These are phyloP conservation scores for Kodamaea kakaduensis DNA, from an alignment of 805 yeast species.

Conservation along the genomic window DNA sequence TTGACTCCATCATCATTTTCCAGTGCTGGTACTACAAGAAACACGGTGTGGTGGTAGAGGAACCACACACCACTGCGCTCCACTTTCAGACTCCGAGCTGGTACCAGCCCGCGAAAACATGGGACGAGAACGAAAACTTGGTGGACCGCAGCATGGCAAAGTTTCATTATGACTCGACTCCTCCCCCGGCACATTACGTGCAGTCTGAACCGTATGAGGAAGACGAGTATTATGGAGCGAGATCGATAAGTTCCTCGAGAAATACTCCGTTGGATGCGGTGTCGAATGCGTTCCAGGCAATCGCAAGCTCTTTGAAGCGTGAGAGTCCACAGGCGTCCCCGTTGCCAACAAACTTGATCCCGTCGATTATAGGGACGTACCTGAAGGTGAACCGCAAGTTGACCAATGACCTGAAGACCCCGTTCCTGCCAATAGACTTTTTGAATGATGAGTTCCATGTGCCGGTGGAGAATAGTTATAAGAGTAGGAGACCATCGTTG, in stretches of 20 bases:
- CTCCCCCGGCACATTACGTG: slow-evolving; percentile 10
- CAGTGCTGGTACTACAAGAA: slow-evolving; percentile 28
- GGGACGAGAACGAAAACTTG: slow-evolving; percentile 10
- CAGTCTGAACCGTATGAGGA: too few species aligned
- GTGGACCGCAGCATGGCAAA: neutral
- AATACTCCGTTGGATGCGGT: slow-evolving; percentile 2
- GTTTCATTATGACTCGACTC: slow-evolving; percentile 2
- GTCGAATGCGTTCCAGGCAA: slow-evolving; percentile 8
- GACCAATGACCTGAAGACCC: slow-evolving; percentile 32
- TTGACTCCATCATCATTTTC: slow-evolving; percentile 29
- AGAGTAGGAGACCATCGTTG: too few species aligned
- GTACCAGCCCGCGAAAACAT: slow-evolving; percentile 20
- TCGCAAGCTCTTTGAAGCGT: slow-evolving; percentile 12
- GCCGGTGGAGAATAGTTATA: slow-evolving; percentile 10
- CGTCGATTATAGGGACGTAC: slow-evolving; percentile 38
- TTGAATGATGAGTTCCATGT: slow-evolving; percentile 28
- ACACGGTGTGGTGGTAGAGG: neutral
- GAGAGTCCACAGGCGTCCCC: slow-evolving; percentile 14
- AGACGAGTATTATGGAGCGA: slow-evolving; percentile 4
- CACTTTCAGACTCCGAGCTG: slow-evolving; percentile 38
- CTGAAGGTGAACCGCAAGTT: slow-evolving; percentile 35
- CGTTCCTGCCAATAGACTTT: slow-evolving; percentile 42
- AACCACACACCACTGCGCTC: neutral
- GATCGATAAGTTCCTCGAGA: slow-evolving; percentile 2
- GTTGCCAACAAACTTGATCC: slow-evolving; percentile 33